Conservation (phyloP, 2,329 filamentous ascomycete species). For the Alternaria gaisen region DNA sequence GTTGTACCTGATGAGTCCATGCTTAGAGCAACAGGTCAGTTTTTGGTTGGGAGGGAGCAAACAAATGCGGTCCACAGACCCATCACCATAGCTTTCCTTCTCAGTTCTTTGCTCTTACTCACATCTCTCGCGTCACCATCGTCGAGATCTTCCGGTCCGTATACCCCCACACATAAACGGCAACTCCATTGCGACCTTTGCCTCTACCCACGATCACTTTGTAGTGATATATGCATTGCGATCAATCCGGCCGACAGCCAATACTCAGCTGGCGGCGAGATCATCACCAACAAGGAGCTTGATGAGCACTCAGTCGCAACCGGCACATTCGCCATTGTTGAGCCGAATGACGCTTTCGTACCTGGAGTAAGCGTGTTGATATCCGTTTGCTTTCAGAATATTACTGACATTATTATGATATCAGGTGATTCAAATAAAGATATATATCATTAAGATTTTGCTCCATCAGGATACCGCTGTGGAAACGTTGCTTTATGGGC, state of each 20-base stretch:
- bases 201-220: too few species aligned
- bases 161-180: accelerated
- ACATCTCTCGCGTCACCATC: not conserved
- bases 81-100: not conserved
- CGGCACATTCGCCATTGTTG: too few species aligned
- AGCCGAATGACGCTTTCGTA: not conserved
- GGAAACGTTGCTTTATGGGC: too few species aligned
- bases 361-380: not conserved
- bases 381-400: not conserved
- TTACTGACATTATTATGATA: not conserved
- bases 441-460: accelerated
- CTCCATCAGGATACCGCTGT: too few species aligned
- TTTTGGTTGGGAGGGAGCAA: not conserved
- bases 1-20: accelerated
- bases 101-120: not conserved
- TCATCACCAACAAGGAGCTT: too few species aligned
- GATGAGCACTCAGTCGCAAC: not conserved
- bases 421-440: too few species aligned
- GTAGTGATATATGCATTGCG: too few species aligned
- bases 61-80: accelerated
- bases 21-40: accelerated
- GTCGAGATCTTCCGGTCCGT: too few species aligned
- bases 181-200: too few species aligned
- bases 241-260: accelerated
- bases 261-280: too few species aligned